Evolutionary conservation across 1,139 yeast genomes (phyloP).

Genomic region (Kazachstania sp.): DNA sequence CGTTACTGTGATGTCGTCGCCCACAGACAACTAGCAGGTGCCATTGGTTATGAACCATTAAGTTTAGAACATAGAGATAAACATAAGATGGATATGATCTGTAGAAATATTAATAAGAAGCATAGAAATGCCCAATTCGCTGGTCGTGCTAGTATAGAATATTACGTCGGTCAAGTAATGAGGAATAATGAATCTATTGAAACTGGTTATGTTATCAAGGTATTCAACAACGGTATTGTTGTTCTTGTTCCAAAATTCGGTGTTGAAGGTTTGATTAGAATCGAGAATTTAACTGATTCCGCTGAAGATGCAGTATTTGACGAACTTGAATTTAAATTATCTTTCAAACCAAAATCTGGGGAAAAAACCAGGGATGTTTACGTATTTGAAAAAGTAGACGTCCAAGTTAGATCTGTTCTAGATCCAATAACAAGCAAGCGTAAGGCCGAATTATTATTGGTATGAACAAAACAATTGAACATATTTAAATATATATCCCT

Average conservation of each 20-base stretch:
- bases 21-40: slow-evolving; percentile 94
- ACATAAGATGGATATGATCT: slow-evolving; percentile 79
- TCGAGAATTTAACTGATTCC: slow-evolving; percentile 64
- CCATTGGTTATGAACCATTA: slow-evolving; percentile 84
- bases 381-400: slow-evolving; percentile 80
- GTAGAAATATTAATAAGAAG: slow-evolving; percentile 81
- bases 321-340: slow-evolving; percentile 68
- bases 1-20: slow-evolving; percentile 97
- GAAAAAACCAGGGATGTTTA: slow-evolving; percentile 46
- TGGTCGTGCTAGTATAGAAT: slow-evolving; percentile 95
- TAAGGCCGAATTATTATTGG: slow-evolving; percentile 68
- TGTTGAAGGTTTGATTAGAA: slow-evolving; percentile 82
- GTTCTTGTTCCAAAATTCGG: slow-evolving; percentile 96
- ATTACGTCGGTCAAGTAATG: slow-evolving; percentile 96
- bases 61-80: slow-evolving; percentile 82
- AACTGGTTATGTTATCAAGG: slow-evolving; percentile 87
- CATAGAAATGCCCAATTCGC: slow-evolving; percentile 99
- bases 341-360: slow-evolving; percentile 40
- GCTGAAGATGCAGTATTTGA: slow-evolving; percentile 57
- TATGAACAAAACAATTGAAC: slow-evolving; percentile 23
- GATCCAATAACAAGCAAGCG: slow-evolving; percentile 91
- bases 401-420: slow-evolving; percentile 68
- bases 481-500: background rate
- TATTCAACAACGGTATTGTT: slow-evolving; percentile 90
- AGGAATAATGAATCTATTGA: slow-evolving; percentile 64